phyloP scores from a whole-genome alignment of 495 filamentous ascomycete genomes.

The Aspergillus mulundensis region DNA sequence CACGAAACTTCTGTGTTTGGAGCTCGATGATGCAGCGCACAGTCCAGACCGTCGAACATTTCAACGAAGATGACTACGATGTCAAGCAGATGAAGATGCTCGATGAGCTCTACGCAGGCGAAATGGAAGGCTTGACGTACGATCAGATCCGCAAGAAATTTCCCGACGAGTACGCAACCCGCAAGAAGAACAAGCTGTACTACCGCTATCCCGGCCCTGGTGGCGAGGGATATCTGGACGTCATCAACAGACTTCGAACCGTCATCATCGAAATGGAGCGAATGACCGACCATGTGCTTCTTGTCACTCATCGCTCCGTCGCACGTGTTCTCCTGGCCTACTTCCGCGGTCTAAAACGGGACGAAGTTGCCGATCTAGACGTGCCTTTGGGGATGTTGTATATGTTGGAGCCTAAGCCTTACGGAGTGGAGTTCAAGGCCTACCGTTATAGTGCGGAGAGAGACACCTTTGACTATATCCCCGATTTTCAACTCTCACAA shows the following conservation, averaged over 20 bases:
- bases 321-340: constrained; percentile 91
- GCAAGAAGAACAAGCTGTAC: constrained; percentile 76
- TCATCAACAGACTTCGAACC: constrained; percentile 90
- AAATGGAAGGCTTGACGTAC: constrained; percentile 93
- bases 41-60: constrained; percentile 77
- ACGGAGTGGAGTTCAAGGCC: constrained; percentile 93
- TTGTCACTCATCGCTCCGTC: constrained; percentile 86
- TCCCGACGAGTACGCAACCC: constrained; percentile 71
- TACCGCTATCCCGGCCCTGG: constrained; percentile 95
- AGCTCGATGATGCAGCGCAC: constrained; percentile 92
- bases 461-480: constrained; percentile 78
- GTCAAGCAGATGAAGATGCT: constrained; percentile 98
- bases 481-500: constrained; percentile 65
- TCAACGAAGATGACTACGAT: constrained; percentile 96
- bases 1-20: constrained; percentile 97
- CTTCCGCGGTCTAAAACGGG: constrained; percentile 83
- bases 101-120: constrained; percentile 89
- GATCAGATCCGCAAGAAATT: constrained; percentile 72
- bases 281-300: constrained; percentile 89
- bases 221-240: constrained; percentile 92
- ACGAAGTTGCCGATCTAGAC: constrained; percentile 89
- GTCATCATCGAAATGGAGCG: constrained; percentile 97
- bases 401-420: constrained; percentile 93
- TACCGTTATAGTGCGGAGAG: constrained; percentile 76
- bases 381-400: constrained; percentile 90